Conservation (phyloP, 2,329 filamentous ascomycete genomes). For the Fusarium keratoplasticum region DNA sequence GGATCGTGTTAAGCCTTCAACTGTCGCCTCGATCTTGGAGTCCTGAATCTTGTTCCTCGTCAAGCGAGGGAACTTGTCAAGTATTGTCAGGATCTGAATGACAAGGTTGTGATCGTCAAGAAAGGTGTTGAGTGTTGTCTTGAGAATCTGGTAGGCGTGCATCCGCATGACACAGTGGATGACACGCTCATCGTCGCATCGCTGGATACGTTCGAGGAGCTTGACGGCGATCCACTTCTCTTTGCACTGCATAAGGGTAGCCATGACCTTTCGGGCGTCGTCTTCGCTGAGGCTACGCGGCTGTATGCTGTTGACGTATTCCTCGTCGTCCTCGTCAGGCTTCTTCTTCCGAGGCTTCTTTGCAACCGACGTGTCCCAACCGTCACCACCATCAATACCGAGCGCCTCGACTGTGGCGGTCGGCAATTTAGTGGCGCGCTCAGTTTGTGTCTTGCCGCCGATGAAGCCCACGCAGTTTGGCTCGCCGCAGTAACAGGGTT, state of each 20-base stretch:
- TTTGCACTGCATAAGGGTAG: constrained; percentile 95
- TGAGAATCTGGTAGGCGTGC: constrained; percentile 96
- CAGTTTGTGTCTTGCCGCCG: constrained; percentile 96
- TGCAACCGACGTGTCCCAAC: constrained; percentile 90
- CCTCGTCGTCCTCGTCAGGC: constrained; percentile 89
- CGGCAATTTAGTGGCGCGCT: constrained; percentile 91
- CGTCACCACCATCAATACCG: constrained; percentile 91
- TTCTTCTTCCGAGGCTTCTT: constrained; percentile 96
- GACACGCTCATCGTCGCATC: constrained; percentile 86
- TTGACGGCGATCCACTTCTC: constrained; percentile 99
- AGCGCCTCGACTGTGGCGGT: constrained; percentile 92
- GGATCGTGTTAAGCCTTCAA: constrained; percentile 75
- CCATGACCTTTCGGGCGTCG: constrained; percentile 94
- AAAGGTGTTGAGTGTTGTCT: constrained; percentile 86
- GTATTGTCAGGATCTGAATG: constrained; percentile 87
- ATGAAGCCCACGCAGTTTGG: constrained; percentile 96
- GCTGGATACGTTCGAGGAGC: constrained; percentile 87
- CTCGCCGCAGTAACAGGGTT: constrained; percentile 96
- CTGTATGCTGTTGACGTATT: constrained; percentile 91
- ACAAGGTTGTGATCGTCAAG: constrained; percentile 91
- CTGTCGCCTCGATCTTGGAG: constrained; percentile 89
- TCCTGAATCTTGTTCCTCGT: constrained; percentile 98
- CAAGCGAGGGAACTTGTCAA: constrained; percentile 88
- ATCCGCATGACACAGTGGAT: constrained; percentile 91
- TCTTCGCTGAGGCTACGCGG: constrained; percentile 83